Percentiles rank a stretch among this genome's conserved stretches.
These are phyloP conservation scores for Rhipidocladum racemiflorum DNA, from an alignment of 176 grass and related monocot species.

Conservation along the genomic window DNA sequence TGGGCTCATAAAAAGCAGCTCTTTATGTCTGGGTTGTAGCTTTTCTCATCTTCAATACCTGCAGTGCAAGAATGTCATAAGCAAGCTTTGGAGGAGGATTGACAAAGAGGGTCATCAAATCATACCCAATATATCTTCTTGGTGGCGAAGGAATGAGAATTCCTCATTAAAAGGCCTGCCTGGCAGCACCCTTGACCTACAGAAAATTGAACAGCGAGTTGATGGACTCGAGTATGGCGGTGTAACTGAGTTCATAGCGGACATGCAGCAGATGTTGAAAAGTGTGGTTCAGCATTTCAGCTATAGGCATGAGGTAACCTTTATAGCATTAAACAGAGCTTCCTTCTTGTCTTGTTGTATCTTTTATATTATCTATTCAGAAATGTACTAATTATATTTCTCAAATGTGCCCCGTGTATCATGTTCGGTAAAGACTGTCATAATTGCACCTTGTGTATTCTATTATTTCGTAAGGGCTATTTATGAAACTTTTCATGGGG, in stretches of 20 bases:
- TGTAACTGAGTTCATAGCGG: constrained; percentile 80
- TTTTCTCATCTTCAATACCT: constrained; percentile 22
- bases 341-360: background rate
- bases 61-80: constrained; percentile 99
- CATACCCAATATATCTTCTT: constrained; percentile 79
- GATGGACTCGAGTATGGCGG: constrained; percentile 70
- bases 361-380: background rate
- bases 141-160: constrained; percentile 89
- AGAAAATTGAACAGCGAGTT: constrained; percentile 81
- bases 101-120: constrained; percentile 87
- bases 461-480: background rate
- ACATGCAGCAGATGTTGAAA: constrained; percentile 89
- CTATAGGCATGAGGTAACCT: constrained; percentile 60
- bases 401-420: background rate
- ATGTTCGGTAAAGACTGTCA: background rate
- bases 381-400: background rate
- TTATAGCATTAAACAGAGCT: background rate
- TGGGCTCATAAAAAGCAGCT: background rate
- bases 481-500: background rate
- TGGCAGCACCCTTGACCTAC: constrained; percentile 66
- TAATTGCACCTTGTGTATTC: background rate
- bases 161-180: constrained; percentile 53
- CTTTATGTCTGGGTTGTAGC: background rate
- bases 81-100: constrained; percentile 93
- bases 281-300: constrained; percentile 79